Conservation (phyloP, 257 asterid species). For the Solanum infundibuliforme region DNA sequence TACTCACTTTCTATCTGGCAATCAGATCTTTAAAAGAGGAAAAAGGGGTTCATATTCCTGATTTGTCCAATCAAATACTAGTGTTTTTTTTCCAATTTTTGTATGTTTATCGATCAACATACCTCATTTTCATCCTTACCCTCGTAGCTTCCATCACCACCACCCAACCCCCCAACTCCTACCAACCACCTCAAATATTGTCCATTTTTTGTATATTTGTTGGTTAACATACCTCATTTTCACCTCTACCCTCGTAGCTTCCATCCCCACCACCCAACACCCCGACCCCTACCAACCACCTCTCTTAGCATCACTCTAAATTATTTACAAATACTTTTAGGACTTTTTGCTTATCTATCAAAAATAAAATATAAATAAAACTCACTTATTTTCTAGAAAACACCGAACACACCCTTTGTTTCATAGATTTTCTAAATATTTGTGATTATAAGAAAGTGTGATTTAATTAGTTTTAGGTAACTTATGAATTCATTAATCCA, state of each 20-base stretch:
- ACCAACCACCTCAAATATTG: neutral
- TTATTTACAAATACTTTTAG: neutral
- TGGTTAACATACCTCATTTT: neutral
- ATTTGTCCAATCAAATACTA: neutral
- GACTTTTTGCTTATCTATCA: neutral
- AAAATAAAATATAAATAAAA: neutral
- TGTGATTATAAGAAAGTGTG: neutral
- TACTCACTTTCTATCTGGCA: neutral
- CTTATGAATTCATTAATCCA: neutral
- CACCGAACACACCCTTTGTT: neutral
- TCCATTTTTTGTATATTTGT: neutral
- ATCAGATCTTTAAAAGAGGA: neutral
- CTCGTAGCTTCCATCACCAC: neutral
- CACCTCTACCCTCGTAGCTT: neutral
- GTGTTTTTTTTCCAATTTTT: neutral
- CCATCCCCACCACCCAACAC: neutral
- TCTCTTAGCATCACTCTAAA: neutral
- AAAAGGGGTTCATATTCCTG: neutral
- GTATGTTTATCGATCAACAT: neutral
- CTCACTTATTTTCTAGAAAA: neutral
- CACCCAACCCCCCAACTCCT: neutral
- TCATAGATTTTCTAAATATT: neutral
- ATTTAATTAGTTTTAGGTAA: neutral
- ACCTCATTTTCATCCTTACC: neutral
- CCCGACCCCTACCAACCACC: neutral